Conservation (phyloP, 805 yeast species). For the Hanseniaspora thailandica region DNA sequence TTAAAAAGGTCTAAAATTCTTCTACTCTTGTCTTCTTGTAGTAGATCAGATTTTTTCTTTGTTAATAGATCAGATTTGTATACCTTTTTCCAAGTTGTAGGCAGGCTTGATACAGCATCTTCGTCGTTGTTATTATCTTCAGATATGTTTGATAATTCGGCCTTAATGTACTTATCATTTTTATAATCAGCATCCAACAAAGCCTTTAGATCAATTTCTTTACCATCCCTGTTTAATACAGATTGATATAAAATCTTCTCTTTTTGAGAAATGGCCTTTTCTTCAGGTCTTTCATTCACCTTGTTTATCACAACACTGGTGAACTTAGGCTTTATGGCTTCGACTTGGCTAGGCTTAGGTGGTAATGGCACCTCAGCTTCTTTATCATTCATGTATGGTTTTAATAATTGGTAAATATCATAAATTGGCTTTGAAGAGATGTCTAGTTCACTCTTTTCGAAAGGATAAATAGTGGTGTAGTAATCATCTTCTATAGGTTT, state of each 20-base stretch:
- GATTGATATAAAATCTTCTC: not conserved
- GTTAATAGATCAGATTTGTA: not conserved
- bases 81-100: not conserved
- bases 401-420: not conserved
- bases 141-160: not conserved
- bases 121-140: not conserved
- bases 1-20: slow-evolving; percentile 33
- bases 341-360: not conserved
- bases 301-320: not conserved
- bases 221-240: not conserved
- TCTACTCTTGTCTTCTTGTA: slow-evolving; percentile 24
- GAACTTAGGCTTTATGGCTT: not conserved
- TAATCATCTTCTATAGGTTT: slow-evolving; percentile 76
- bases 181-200: not conserved
- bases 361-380: slow-evolving; percentile 1
- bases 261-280: not conserved
- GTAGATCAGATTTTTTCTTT: not conserved
- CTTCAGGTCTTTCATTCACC: not conserved
- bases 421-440: not conserved
- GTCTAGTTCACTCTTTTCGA: slow-evolving; percentile 27
- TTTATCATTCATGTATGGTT: not conserved
- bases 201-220: not conserved
- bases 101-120: not conserved
- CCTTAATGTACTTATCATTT: not conserved
- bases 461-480: slow-evolving; percentile 35